Evolutionary conservation across 108 stramenopile genomes (phyloP), one percentile per base, ranked within the genome.

Genomic region (Epithemia pelagica): DNA sequence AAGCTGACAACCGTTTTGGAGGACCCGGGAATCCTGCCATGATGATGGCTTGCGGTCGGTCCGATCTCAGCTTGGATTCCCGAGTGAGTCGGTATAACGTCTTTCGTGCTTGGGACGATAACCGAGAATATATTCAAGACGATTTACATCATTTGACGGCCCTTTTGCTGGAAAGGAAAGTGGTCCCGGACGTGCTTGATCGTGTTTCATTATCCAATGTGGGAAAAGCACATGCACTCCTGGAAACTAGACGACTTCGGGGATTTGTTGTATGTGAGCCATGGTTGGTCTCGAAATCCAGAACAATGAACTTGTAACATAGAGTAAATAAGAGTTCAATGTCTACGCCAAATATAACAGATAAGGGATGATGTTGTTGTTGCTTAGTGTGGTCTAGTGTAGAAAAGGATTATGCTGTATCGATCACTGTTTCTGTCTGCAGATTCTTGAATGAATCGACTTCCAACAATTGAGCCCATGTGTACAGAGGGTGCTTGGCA

Each of bases 401-500:
- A 15, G 37, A 46, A 46, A 15, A 46, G 15, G 15, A 10, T 46
- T 46, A 46, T 15, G 37, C 37, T 46, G 37, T 46, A 46, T 46
- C 37, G 37, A 46, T 46, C 5, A 46, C 37, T 46, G 37, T 96
- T 83, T 96, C 96, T 55, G 94, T 99, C 73, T 91, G 85, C 70
- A 97, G 86, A 63, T 96, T 97, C 85, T 96, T 96, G 92, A 97
- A 96, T 58, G 73, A 78, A 58, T 74, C 82, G 64, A 97, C 95
- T 67, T 91, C 80, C 30, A 99, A 95, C 56, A 91, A 81, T 75
- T 97, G 91, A 54, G 96, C 97, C 64, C 95, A 85, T 61, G 99
- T 98, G 95, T 97, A 99, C 61, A 99, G 88, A 81, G 96, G 94
- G 79, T 99, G 97, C 23, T 88, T 90, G 55, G 97, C 96, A 70